Evolutionary conservation across 495 filamentous ascomycete species (phyloP).

Genomic region (Thermothielavioides terrestris): DNA sequence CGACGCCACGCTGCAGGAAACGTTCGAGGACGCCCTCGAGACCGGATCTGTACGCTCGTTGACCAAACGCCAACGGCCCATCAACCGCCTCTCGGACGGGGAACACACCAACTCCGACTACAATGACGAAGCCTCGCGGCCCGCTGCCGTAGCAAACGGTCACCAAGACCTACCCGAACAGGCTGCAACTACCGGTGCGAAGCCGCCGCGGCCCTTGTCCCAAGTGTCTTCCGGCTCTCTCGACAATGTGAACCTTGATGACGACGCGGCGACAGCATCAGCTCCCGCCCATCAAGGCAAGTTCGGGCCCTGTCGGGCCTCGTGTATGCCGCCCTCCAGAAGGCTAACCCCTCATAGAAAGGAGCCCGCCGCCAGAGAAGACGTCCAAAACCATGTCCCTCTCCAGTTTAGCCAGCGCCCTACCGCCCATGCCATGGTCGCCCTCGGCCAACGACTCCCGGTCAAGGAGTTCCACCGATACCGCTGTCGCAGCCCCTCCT

Average conservation of each 20-base stretch:
- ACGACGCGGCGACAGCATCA: constrained; percentile 26
- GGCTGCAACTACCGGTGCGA: constrained; percentile 15
- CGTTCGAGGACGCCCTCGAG: constrained; percentile 70
- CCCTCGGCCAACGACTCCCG: constrained; percentile 33
- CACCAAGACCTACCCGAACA: constrained; percentile 12
- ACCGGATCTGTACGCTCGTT: constrained; percentile 39
- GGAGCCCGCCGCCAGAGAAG: constrained; percentile 18
- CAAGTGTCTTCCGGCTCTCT: constrained; percentile 43
- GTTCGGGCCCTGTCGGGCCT: too few relatives aligned
- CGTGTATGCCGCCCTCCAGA: too few relatives aligned
- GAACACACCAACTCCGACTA: constrained; percentile 22
- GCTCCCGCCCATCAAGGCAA: constrained; percentile 10
- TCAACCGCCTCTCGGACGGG: constrained; percentile 20
- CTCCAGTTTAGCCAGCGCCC: constrained; percentile 37
- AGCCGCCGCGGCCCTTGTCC: constrained; percentile 54
- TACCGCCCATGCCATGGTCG: constrained; percentile 50
- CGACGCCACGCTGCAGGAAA: constrained; percentile 45
- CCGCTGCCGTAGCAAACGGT: constrained; percentile 8
- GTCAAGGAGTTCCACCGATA: constrained; percentile 25
- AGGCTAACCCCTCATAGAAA: constrained; percentile 13
- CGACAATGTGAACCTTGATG: constrained; percentile 62
- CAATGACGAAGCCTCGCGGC: constrained; percentile 28
- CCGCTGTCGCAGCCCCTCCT: constrained; percentile 10
- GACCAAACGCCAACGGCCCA: constrained; percentile 42
- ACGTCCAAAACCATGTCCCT: constrained; percentile 38